A percentile compares a stretch with the other conserved stretches of the same genome.
phyloP scores from a whole-genome alignment of 192 early-diverging fungal genomes.

The Backusella luteola region DNA sequence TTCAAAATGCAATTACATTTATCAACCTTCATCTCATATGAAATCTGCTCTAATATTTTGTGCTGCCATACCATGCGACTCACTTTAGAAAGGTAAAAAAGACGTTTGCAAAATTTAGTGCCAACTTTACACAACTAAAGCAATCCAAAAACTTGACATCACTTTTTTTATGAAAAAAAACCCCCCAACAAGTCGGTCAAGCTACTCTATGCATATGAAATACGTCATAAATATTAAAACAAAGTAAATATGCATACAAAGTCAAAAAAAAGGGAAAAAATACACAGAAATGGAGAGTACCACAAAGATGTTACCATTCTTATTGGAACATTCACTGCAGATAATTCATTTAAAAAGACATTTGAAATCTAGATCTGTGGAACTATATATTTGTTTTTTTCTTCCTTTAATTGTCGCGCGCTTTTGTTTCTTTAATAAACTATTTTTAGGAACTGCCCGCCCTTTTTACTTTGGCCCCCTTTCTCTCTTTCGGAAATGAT shows the following conservation, averaged over 20 bases:
- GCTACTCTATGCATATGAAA: neutral
- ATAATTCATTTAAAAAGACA: neutral
- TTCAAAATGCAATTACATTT: neutral
- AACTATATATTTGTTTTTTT: neutral
- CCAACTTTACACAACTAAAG: too few relatives aligned
- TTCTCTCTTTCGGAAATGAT: neutral
- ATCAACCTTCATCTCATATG: neutral
- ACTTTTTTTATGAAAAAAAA: too few relatives aligned
- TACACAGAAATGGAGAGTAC: neutral
- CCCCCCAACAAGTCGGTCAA: neutral
- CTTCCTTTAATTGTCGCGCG: neutral
- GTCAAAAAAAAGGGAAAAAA: neutral
- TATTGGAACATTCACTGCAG: constrained; percentile 1
- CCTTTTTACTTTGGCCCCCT: neutral
- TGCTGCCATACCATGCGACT: neutral
- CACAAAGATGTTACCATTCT: neutral
- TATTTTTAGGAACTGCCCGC: neutral
- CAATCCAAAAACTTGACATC: too few relatives aligned
- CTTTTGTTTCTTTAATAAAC: neutral
- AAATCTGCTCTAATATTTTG: neutral
- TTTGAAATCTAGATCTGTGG: neutral
- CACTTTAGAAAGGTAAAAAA: neutral
- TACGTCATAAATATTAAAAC: neutral
- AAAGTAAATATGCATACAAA: neutral
- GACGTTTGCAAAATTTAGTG: neutral